Evolutionary conservation across 2,329 filamentous ascomycete genomes (phyloP).

Genomic region (Stagonosporopsis cucurbitacearum): DNA sequence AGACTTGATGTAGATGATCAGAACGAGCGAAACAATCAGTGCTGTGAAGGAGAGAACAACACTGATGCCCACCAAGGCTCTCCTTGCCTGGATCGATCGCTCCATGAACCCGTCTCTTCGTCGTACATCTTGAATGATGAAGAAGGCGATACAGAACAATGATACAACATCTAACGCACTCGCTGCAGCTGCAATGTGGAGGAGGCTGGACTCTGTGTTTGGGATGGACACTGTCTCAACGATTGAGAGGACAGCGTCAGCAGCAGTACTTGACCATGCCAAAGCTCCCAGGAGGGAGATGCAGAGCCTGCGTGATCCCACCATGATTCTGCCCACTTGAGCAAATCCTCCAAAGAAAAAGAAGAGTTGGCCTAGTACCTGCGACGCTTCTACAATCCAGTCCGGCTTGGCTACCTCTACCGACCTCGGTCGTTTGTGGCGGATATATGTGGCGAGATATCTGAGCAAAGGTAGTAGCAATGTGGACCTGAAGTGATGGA

Average conservation of each 20-base stretch:
- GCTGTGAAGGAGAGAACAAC: slow-evolving; percentile 33
- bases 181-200: slow-evolving; percentile 39
- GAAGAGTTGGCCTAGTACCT: not conserved
- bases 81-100: slow-evolving; percentile 26
- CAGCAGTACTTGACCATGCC: slow-evolving; percentile 45
- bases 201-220: slow-evolving; percentile 29
- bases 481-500: slow-evolving; percentile 1
- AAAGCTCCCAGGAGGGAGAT: slow-evolving; percentile 43
- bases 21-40: slow-evolving; percentile 35
- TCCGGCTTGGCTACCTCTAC: slow-evolving; percentile 10
- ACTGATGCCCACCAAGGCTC: slow-evolving; percentile 29
- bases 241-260: slow-evolving; percentile 46
- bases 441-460: slow-evolving; percentile 1
- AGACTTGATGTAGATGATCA: slow-evolving; percentile 38
- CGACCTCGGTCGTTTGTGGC: slow-evolving; percentile 5
- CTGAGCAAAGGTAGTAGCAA: not conserved
- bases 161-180: slow-evolving; percentile 41
- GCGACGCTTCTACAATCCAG: not conserved
- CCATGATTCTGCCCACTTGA: slow-evolving; percentile 27
- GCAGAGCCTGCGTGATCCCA: slow-evolving; percentile 38
- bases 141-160: slow-evolving; percentile 38
- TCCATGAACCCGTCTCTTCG: slow-evolving; percentile 34
- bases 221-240: slow-evolving; percentile 46
- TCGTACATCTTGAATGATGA: slow-evolving; percentile 39
- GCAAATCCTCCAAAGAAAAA: slow-evolving; percentile 13